Conservation (phyloP, 2,329 filamentous ascomycete genomes). For the Teratosphaeria viscida region DNA sequence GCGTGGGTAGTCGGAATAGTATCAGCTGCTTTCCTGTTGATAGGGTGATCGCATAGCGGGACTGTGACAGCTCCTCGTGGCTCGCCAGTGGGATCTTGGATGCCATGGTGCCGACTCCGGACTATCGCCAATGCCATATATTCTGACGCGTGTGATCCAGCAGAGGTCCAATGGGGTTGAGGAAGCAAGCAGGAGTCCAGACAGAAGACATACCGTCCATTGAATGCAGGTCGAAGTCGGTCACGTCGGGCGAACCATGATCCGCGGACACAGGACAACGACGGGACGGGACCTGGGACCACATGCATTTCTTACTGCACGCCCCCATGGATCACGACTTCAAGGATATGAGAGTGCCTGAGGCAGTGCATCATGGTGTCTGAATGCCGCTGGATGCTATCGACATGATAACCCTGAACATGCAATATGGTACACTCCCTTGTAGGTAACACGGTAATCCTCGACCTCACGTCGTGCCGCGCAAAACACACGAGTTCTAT, state of each 20-base stretch:
- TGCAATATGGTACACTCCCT: not conserved
- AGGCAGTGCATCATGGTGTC: no score
- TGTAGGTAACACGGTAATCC: not conserved
- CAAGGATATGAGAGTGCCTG: no score
- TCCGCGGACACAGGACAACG: not conserved
- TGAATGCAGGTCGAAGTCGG: not conserved
- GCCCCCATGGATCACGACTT: no score
- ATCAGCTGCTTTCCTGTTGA: constrained; percentile 6
- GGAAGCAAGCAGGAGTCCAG: not conserved
- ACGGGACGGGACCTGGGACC: no score
- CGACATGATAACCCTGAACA: no score
- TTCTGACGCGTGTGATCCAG: not conserved
- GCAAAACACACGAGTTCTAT: not conserved
- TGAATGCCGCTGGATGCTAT: no score
- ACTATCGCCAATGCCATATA: not conserved
- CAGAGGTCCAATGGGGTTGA: not conserved
- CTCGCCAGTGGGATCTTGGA: not conserved
- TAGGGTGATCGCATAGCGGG: constrained; percentile 6
- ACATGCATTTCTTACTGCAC: no score
- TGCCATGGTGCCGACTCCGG: not conserved
- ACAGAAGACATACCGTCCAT: not conserved
- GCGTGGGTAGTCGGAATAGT: constrained; percentile 6
- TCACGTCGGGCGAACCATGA: not conserved
- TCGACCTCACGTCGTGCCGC: not conserved
- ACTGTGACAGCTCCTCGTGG: not conserved